A percentile compares a stretch with the other conserved stretches of the same genome.
Evolutionary conservation across 352 stramenopile species (phyloP).

Genomic region (Phytophthora foliorum): DNA sequence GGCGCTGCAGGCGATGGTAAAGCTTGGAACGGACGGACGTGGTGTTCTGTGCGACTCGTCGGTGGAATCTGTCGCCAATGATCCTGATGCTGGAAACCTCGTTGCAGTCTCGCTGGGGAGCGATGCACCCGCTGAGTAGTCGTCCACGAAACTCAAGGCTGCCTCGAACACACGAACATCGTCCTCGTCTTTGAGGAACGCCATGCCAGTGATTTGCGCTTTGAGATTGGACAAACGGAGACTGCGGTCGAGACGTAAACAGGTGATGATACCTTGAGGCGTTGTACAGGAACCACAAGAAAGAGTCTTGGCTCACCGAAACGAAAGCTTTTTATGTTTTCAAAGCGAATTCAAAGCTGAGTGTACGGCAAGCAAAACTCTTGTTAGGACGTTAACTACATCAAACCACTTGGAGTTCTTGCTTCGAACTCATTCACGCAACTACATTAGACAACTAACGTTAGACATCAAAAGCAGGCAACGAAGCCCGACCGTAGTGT

Average conservation of each 20-base stretch:
- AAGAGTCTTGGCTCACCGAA: neutral
- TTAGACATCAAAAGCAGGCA: constrained; percentile 3
- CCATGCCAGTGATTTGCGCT: constrained; percentile 26
- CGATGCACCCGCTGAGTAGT: constrained; percentile 2
- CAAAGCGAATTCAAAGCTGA: neutral
- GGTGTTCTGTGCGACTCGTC: neutral
- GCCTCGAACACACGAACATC: constrained; percentile 29
- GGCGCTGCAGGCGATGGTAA: constrained; percentile 21
- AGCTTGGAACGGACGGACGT: constrained; percentile 10
- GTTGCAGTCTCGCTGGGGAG: neutral
- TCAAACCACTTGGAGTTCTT: constrained; percentile 8
- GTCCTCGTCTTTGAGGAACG: constrained; percentile 31
- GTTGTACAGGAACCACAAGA: neutral
- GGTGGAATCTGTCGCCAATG: neutral
- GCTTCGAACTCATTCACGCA: constrained; percentile 17
- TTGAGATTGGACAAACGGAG: neutral
- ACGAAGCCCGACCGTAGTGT: constrained; percentile 8
- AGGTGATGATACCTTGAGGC: neutral
- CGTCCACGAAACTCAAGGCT: constrained; percentile 37
- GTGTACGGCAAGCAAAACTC: neutral
- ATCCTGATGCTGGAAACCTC: neutral
- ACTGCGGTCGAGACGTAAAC: neutral
- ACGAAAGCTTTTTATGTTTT: too few relatives aligned
- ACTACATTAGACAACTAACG: constrained; percentile 23
- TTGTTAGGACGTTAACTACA: constrained; percentile 3